These are phyloP conservation scores for Colletotrichum somersetense DNA, from an alignment of 2,329 filamentous ascomycete species.

Conservation along the genomic window DNA sequence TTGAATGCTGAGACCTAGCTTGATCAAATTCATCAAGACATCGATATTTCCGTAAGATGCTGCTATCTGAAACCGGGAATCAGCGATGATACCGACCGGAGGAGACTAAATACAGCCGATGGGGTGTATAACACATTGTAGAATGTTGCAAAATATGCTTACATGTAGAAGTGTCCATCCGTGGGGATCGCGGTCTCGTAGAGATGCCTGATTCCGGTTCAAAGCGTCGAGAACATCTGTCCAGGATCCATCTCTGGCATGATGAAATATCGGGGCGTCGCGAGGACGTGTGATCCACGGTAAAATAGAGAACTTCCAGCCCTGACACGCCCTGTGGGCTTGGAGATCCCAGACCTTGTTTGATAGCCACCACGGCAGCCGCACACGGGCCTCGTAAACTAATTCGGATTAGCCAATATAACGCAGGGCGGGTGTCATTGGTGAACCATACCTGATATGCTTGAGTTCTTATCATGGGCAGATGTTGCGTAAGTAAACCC, in stretches of 20 bases:
- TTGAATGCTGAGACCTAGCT: neutral
- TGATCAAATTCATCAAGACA: neutral
- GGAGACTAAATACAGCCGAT: neutral
- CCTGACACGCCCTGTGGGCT: neutral
- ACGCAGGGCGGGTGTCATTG: neutral
- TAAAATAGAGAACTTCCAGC: conserved; percentile 9
- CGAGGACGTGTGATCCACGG: neutral
- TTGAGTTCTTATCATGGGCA: neutral
- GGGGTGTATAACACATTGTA: neutral
- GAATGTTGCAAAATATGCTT: neutral
- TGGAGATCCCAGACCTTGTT: conserved; percentile 12
- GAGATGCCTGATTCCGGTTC: neutral
- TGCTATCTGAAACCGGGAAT: neutral
- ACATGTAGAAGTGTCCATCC: neutral
- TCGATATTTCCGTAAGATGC: neutral
- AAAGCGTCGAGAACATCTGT: neutral
- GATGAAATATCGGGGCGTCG: neutral
- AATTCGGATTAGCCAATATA: neutral
- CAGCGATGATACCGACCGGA: neutral
- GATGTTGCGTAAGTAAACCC: neutral
- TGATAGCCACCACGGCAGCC: conserved; percentile 14
- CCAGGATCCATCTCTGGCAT: neutral
- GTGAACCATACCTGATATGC: neutral
- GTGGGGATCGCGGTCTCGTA: neutral
- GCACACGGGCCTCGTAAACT: conserved; percentile 3